Percentiles rank a stretch among this genome's conserved stretches.
Evolutionary conservation across 768 basidiomycete species (phyloP).

Genomic region (Tylopilus balloui): DNA sequence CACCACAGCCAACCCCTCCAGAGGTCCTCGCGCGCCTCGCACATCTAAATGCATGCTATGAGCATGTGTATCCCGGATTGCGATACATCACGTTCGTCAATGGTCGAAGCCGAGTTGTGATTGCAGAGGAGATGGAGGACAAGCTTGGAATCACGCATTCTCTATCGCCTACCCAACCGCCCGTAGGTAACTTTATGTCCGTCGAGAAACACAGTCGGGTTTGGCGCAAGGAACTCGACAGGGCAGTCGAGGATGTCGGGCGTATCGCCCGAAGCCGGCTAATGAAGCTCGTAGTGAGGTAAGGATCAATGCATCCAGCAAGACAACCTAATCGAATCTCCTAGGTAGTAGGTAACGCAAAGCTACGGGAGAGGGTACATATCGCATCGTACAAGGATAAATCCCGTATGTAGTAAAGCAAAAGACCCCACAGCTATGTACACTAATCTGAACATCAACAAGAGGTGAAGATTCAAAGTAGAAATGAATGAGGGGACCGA

Average conservation of each 20-base stretch:
- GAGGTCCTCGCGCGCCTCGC: slow-evolving; percentile 68
- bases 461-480: neutral
- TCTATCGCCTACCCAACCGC: slow-evolving; percentile 35
- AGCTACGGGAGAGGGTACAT: neutral
- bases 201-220: slow-evolving; percentile 38
- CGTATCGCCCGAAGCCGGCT: slow-evolving; percentile 72
- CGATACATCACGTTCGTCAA: slow-evolving; percentile 93
- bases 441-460: neutral
- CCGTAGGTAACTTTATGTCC: slow-evolving; percentile 34
- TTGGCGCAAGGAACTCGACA: slow-evolving; percentile 65
- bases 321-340: neutral
- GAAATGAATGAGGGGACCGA: slow-evolving; percentile 3
- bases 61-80: slow-evolving; percentile 65
- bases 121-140: slow-evolving; percentile 79
- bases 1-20: slow-evolving; percentile 54
- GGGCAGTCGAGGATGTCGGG: slow-evolving; percentile 73
- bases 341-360: neutral
- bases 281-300: slow-evolving; percentile 23
- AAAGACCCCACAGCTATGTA: slow-evolving; percentile 9
- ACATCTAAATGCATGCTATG: slow-evolving; percentile 76
- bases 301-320: neutral
- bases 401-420: neutral
- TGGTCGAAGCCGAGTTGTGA: slow-evolving; percentile 64
- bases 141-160: slow-evolving; percentile 52
- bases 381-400: slow-evolving; percentile 17